Evolutionary conservation across 2,329 filamentous ascomycete species (phyloP), one percentile per base, ranked within the genome.

Genomic region (Fusarium sp.): DNA sequence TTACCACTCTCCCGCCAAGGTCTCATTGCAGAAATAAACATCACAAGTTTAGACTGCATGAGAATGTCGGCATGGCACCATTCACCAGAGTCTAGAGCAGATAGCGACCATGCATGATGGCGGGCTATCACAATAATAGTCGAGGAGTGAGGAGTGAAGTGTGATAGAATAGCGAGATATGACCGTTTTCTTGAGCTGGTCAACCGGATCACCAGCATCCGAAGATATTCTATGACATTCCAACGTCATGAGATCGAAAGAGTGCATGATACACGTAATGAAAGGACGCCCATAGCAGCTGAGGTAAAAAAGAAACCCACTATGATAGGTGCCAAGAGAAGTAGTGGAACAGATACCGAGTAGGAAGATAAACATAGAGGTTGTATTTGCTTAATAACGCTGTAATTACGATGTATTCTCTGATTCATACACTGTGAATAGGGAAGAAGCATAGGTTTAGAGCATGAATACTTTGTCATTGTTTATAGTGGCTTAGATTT

Each of bases 241-340:
- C 1, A 82, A 78, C 82, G 87, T 85, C 82, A 88, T 86, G 14
- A 86, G 69, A 8, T 82, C 80, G 38, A 87, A 80, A 19, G 87
- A 78, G 63, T 84, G 79, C 56, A 84, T 68, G 57, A 84, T 72
- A 3, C 78, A 79, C 10, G 83, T 83, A 31, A 73, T 65, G 2
- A 82, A 25, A 3, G 77, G 31, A 79, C 78, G 84, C 0, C 86
- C 86, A 59, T 84, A 82, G 59, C 78, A 82, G 65, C 89, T 87
- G 64, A 83, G 88, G 3, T 60, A 46, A 52, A 23, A 4, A 23
- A 23, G n/a, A n/a, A n/a, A n/a, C n/a, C n/a, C n/a, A n/a, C n/a
- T n/a, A n/a, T n/a, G n/a, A n/a, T n/a, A 4, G 65, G 39, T 14
- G 63, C 61, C 3, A 54, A 59, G 27, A 62, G 59, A 51, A 79